Evolutionary conservation across 1,284 basidiomycete genomes (phyloP), one percentile per base, ranked within the genome.

Genomic region (Trichosporon ovoides): DNA sequence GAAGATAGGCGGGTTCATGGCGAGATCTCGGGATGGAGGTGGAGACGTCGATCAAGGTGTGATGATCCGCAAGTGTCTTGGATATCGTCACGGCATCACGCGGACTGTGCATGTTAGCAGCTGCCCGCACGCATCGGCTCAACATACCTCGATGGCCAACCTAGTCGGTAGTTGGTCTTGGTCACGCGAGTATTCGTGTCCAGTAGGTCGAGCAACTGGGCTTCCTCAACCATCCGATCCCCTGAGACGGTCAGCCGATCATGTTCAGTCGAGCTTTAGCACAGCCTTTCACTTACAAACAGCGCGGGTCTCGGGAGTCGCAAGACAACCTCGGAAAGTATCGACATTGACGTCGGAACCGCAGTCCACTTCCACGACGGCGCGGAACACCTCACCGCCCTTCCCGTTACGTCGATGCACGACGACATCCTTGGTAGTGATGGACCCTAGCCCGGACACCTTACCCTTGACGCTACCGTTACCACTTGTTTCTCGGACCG

Each of bases 1-100:
- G 84, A 49, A 98, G 81, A 75, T 94, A 98, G 16, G 88, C 85
- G 1, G 96, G 95, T 70, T 97, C 94, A 69, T 98, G 92, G 28
- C 67, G 59, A 35, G 91, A 93, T 38, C 92, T 87, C 55, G 95
- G 95, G 19, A 98, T 81, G n/a, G 94, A 97, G 4, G 94, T 96
- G 3, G 94, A 87, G 55, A 98, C 87, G 76, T 95, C 88, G 75
- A 98, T 86, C 55, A 98, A 81, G 10, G 91, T 92, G 4, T 85
- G 83, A 31, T 85, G 78, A 74, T 94, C 90, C 64, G 86, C 83
- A 68, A 90, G 85, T 31, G 89, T 85, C 63, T 89, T 85, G 54
- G 90, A 89, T 64, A 96, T 94, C 12, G 90, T 92, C 35, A 96
- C 87, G n/a, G 91, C 85, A 70, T 96, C 93, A 65, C 93, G 81